Conservation (phyloP, 2,329 filamentous ascomycete genomes). For the Aspergillus intermedius region DNA sequence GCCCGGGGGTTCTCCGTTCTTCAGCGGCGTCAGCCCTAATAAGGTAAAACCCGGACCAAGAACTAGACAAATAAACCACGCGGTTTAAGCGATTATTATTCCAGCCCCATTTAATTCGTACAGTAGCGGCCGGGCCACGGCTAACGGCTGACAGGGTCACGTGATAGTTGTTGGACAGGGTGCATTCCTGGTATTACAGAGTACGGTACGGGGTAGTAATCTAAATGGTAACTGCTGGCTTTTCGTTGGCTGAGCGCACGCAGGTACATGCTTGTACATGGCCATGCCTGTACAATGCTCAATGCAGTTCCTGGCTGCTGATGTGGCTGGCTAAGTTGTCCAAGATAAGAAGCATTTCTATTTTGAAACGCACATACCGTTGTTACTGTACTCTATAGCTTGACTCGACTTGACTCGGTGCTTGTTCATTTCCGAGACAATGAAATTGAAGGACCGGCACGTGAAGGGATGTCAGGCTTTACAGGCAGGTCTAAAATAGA, state of each 20-base stretch:
- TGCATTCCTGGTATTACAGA: too few relatives aligned
- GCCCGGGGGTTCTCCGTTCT: background rate
- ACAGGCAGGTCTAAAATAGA: background rate
- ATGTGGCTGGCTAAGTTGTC: too few relatives aligned
- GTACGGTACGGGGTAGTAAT: too few relatives aligned
- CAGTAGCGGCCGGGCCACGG: background rate
- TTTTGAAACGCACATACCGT: background rate
- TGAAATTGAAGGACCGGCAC: background rate
- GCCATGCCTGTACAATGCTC: too few relatives aligned
- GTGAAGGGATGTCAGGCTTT: background rate
- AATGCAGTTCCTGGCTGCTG: too few relatives aligned
- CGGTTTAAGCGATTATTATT: background rate
- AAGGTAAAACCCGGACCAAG: background rate
- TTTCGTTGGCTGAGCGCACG: too few relatives aligned
- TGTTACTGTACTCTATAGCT: background rate
- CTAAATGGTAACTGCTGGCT: too few relatives aligned
- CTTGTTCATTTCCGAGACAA: background rate
- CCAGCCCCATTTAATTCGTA: slow-evolving; percentile 1
- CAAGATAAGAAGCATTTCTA: background rate
- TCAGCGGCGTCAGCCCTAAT: background rate
- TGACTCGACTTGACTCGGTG: background rate
- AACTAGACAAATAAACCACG: background rate
- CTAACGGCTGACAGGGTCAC: too few relatives aligned
- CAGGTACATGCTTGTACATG: too few relatives aligned
- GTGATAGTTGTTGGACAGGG: too few relatives aligned